Conservation (phyloP, 2,329 filamentous ascomycete genomes). For the Epichloe typhina region DNA sequence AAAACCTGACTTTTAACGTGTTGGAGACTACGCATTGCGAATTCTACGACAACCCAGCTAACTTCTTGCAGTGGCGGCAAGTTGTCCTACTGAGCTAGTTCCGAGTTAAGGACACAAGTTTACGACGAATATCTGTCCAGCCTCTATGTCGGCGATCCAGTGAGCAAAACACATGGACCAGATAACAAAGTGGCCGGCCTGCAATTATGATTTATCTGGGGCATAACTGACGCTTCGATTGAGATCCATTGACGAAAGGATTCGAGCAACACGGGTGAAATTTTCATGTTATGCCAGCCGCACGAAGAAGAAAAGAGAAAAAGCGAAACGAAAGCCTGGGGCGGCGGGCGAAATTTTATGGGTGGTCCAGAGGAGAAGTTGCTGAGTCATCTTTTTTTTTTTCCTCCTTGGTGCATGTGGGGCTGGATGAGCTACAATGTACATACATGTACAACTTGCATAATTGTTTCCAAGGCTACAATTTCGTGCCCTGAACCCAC, state of each 20-base stretch:
- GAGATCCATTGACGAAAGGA: slow-evolving; percentile 40
- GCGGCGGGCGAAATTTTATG: slow-evolving; percentile 16
- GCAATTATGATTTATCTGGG: slow-evolving; percentile 72
- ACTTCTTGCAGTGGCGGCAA: too few relatives aligned
- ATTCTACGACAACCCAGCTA: background rate
- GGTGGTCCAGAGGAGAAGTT: background rate
- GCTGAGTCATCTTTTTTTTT: slow-evolving; percentile 3
- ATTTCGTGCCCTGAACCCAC: too few relatives aligned
- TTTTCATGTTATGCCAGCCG: slow-evolving; percentile 60
- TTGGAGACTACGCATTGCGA: background rate
- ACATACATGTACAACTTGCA: too few relatives aligned
- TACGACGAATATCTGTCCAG: slow-evolving; percentile 4
- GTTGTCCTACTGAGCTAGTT: too few relatives aligned
- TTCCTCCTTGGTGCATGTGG: background rate
- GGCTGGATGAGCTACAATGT: background rate
- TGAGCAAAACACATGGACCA: slow-evolving; percentile 18
- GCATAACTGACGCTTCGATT: slow-evolving; percentile 61
- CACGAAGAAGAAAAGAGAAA: slow-evolving; percentile 56
- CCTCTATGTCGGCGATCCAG: slow-evolving; percentile 15
- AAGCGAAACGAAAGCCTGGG: slow-evolving; percentile 23
- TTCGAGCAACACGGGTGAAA: slow-evolving; percentile 71
- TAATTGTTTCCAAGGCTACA: too few relatives aligned
- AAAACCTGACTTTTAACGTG: too few relatives aligned
- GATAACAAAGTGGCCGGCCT: slow-evolving; percentile 44
- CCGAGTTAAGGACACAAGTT: background rate